Conservation (phyloP, 257 asterid species). For the Solanum ossicruentum region DNA sequence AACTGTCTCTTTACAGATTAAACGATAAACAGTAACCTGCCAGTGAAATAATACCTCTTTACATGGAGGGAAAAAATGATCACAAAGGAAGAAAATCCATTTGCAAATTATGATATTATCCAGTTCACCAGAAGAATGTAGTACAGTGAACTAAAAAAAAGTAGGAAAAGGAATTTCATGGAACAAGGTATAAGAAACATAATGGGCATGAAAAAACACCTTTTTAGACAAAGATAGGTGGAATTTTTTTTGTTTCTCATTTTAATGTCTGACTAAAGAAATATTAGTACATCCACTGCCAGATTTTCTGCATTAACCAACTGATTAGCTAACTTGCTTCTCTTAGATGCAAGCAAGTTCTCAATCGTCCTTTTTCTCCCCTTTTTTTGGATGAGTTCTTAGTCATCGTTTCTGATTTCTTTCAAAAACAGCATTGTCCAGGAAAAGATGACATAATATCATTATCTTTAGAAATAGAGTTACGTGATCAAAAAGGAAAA, state of each 20-base stretch:
- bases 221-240: background rate
- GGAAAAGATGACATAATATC: background rate
- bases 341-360: background rate
- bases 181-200: background rate
- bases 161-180: background rate
- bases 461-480: background rate
- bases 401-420: background rate
- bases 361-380: background rate
- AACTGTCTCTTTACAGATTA: slow-evolving; percentile 87
- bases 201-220: background rate
- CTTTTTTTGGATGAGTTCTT: background rate
- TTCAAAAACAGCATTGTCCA: background rate
- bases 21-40: slow-evolving; percentile 88
- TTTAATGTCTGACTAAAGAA: background rate
- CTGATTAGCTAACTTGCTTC: background rate
- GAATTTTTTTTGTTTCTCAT: background rate
- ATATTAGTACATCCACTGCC: background rate
- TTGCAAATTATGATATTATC: background rate
- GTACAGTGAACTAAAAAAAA: background rate
- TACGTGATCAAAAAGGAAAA: background rate
- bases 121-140: background rate
- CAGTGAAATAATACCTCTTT: background rate
- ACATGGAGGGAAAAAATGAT: background rate
- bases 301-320: background rate
- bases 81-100: background rate